Percentiles rank a stretch among this genome's conserved stretches.
These are phyloP conservation scores for Botrytis byssoidea DNA, from an alignment of 2,329 filamentous ascomycete species.

Conservation along the genomic window DNA sequence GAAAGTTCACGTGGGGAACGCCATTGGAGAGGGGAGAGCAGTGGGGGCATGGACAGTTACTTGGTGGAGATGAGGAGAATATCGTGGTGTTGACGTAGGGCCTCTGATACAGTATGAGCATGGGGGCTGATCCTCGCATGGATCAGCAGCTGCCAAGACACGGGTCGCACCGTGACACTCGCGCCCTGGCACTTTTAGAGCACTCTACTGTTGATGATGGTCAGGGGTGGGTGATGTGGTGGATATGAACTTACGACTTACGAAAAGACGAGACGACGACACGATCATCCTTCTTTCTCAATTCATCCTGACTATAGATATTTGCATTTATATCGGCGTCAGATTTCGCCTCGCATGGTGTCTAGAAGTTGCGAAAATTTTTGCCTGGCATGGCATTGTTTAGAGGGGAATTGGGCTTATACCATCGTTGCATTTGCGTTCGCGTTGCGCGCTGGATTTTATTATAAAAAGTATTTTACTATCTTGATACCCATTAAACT, in stretches of 20 bases:
- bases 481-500: neutral
- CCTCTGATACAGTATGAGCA: neutral
- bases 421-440: neutral
- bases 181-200: constrained; percentile 2
- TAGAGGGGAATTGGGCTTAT: neutral
- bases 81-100: neutral
- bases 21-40: neutral
- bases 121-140: neutral
- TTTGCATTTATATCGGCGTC: neutral
- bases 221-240: neutral
- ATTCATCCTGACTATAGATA: neutral
- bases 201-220: constrained; percentile 7
- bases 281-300: neutral
- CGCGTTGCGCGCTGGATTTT: neutral
- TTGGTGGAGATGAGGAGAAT: neutral
- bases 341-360: neutral
- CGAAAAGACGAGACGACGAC: neutral
- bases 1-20: neutral
- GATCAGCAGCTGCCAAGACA: constrained; percentile 1
- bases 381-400: neutral
- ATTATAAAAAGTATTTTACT: too few species aligned
- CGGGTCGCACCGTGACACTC: neutral
- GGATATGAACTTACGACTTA: neutral
- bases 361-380: neutral
- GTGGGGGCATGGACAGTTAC: neutral